A percentile compares a stretch with the other conserved stretches of the same genome.
phyloP scores from a whole-genome alignment of 2,329 filamentous ascomycete species.

The Colletotrichum sp. region DNA sequence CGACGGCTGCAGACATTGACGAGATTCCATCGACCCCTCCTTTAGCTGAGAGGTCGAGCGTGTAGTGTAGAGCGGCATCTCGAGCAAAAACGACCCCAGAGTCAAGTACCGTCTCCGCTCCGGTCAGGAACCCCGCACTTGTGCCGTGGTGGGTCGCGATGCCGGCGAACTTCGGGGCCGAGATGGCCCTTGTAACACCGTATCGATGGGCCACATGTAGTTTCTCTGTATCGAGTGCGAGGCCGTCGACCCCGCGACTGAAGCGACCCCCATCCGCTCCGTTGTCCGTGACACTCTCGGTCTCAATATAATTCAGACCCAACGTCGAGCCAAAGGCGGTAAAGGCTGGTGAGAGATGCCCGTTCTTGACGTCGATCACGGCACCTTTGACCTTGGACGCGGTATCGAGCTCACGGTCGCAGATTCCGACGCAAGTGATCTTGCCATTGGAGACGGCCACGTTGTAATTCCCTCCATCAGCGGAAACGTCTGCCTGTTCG shows the following conservation, averaged over 20 bases:
- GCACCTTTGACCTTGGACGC: slow-evolving; percentile 35
- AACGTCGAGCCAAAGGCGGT: slow-evolving; percentile 65
- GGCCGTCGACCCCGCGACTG: slow-evolving; percentile 62
- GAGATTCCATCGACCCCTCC: slow-evolving; percentile 36
- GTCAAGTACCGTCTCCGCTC: slow-evolving; percentile 49
- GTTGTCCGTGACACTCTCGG: slow-evolving; percentile 60
- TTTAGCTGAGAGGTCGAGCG: slow-evolving; percentile 53
- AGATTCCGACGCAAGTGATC: slow-evolving; percentile 63
- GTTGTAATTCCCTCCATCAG: slow-evolving; percentile 42
- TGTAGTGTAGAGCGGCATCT: slow-evolving; percentile 64
- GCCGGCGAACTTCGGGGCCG: slow-evolving; percentile 53
- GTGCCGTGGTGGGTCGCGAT: slow-evolving; percentile 56
- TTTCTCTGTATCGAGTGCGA: slow-evolving; percentile 62
- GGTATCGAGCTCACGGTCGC: slow-evolving; percentile 45
- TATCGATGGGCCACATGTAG: slow-evolving; percentile 56
- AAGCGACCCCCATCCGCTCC: slow-evolving; percentile 52
- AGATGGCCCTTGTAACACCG: slow-evolving; percentile 64
- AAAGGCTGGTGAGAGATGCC: slow-evolving; percentile 63
- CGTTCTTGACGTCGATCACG: slow-evolving; percentile 57
- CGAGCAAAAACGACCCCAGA: slow-evolving; percentile 55
- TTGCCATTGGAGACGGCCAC: slow-evolving; percentile 57
- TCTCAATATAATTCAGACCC: slow-evolving; percentile 67
- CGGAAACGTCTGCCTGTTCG: slow-evolving; percentile 26
- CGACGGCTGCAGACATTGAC: slow-evolving; percentile 60
- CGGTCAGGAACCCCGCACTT: slow-evolving; percentile 62